phyloP scores from a whole-genome alignment of 1,284 basidiomycete genomes.

The Pterula multifida region DNA sequence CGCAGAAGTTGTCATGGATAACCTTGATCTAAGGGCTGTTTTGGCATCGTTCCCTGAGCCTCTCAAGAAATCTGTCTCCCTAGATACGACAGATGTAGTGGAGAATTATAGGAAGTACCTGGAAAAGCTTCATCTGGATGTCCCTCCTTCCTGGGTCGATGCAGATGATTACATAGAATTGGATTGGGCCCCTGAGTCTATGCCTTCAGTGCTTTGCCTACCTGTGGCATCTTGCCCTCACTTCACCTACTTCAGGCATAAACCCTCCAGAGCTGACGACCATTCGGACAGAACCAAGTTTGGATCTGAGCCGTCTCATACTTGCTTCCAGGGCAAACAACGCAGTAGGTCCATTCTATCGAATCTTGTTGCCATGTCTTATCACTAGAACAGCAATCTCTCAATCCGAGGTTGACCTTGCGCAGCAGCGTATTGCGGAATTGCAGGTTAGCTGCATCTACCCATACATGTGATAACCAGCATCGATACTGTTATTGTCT shows the following conservation, averaged over 20 bases:
- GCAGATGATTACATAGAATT: constrained; percentile 78
- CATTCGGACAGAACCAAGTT: constrained; percentile 62
- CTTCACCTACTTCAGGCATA: constrained; percentile 74
- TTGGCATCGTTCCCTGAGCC: constrained; percentile 70
- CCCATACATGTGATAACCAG: constrained; percentile 2
- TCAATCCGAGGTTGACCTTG: constrained; percentile 5
- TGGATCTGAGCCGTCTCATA: constrained; percentile 78
- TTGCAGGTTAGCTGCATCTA: not conserved
- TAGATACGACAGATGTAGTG: constrained; percentile 28
- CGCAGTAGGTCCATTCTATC: constrained; percentile 37
- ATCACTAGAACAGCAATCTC: constrained; percentile 37
- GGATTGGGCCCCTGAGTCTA: constrained; percentile 45
- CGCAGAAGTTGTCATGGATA: constrained; percentile 77
- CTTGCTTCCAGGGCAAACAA: constrained; percentile 72
- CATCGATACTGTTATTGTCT: too few relatives aligned
- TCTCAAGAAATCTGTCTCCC: constrained; percentile 43
- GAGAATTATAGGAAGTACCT: constrained; percentile 37
- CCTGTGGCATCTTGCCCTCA: constrained; percentile 71
- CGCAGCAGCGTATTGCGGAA: not conserved
- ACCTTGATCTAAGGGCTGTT: constrained; percentile 71
- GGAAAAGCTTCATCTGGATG: constrained; percentile 26
- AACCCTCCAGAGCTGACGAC: constrained; percentile 27
- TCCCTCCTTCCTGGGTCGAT: constrained; percentile 61
- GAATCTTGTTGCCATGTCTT: constrained; percentile 1
- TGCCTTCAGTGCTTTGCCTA: constrained; percentile 59